A percentile compares a stretch with the other conserved stretches of the same genome.
Evolutionary conservation across 305 asterid genomes (phyloP).

Genomic region (Rubia balearica): DNA sequence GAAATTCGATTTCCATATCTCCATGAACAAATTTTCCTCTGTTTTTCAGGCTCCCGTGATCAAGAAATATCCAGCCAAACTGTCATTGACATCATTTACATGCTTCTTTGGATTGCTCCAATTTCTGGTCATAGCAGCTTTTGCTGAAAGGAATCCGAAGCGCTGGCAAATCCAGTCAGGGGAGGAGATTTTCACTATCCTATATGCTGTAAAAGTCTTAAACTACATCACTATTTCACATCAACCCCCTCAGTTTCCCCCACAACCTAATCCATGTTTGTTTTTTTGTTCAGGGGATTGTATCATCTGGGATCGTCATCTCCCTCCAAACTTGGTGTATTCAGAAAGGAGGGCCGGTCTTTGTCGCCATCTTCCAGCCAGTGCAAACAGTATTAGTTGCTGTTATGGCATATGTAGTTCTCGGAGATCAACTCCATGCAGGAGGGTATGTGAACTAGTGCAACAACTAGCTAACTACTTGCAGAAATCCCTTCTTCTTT

Average conservation of each 20-base stretch:
- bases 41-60: slow-evolving; percentile 66
- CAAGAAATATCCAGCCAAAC: slow-evolving; percentile 84
- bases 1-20: not conserved
- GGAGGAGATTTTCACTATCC: slow-evolving; percentile 63
- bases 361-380: slow-evolving; percentile 85
- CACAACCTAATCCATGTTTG: not conserved
- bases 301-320: slow-evolving; percentile 79
- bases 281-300: slow-evolving; percentile 46
- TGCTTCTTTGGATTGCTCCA: slow-evolving; percentile 78
- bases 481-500: not conserved
- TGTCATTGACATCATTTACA: slow-evolving; percentile 76
- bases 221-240: slow-evolving; percentile 12
- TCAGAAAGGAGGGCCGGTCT: slow-evolving; percentile 90
- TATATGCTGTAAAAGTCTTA: slow-evolving; percentile 55
- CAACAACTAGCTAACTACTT: not conserved
- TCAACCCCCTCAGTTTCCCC: not conserved
- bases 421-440: slow-evolving; percentile 62
- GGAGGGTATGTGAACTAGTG: slow-evolving; percentile 55
- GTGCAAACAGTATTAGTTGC: slow-evolving; percentile 80
- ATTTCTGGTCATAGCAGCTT: slow-evolving; percentile 71
- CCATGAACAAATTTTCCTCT: not conserved
- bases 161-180: slow-evolving; percentile 66
- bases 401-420: slow-evolving; percentile 60
- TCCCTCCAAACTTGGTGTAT: slow-evolving; percentile 88
- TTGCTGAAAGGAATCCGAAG: slow-evolving; percentile 55